Evolutionary conservation across 2,329 filamentous ascomycete species (phyloP).

Genomic region (Verticillium zaregamsianum): DNA sequence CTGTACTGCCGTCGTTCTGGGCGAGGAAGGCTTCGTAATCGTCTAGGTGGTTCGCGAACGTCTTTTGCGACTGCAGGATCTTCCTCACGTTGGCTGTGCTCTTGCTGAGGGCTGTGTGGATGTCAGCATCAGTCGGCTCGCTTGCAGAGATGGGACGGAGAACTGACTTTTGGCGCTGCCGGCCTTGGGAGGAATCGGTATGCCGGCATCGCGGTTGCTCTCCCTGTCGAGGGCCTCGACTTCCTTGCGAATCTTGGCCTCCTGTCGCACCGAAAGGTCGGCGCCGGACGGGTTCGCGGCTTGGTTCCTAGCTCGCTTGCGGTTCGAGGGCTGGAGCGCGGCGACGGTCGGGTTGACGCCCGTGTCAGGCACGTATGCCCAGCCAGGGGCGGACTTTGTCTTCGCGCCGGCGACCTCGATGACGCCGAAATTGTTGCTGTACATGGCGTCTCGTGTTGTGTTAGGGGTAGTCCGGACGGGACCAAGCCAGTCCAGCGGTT

Average conservation of each 20-base stretch:
- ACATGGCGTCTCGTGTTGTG: not conserved
- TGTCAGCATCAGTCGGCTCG: not conserved
- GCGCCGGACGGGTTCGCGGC: conserved; percentile 47
- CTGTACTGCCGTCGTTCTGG: conserved; percentile 33
- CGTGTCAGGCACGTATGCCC: conserved; percentile 85
- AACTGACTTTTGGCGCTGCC: conserved; percentile 36
- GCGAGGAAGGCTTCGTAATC: conserved; percentile 66
- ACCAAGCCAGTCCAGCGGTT: not conserved
- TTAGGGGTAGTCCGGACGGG: not conserved
- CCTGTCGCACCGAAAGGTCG: conserved; percentile 76
- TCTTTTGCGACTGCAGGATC: conserved; percentile 77
- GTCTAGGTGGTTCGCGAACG: conserved; percentile 77
- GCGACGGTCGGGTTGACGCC: conserved; percentile 52
- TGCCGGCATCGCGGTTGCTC: conserved; percentile 67
- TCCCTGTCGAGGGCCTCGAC: conserved; percentile 81
- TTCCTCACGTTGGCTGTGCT: conserved; percentile 68
- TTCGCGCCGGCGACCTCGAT: conserved; percentile 73
- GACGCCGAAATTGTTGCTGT: conserved; percentile 69
- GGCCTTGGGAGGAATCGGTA: conserved; percentile 60
- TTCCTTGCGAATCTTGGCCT: conserved; percentile 75
- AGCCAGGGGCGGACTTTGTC: conserved; percentile 73
- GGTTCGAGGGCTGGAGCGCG: conserved; percentile 47
- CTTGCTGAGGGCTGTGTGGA: conserved; percentile 40
- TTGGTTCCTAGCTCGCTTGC: conserved; percentile 69
- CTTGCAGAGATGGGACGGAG: not conserved